Evolutionary conservation across 2,329 filamentous ascomycete species (phyloP).

Genomic region (Aspergillus latus): DNA sequence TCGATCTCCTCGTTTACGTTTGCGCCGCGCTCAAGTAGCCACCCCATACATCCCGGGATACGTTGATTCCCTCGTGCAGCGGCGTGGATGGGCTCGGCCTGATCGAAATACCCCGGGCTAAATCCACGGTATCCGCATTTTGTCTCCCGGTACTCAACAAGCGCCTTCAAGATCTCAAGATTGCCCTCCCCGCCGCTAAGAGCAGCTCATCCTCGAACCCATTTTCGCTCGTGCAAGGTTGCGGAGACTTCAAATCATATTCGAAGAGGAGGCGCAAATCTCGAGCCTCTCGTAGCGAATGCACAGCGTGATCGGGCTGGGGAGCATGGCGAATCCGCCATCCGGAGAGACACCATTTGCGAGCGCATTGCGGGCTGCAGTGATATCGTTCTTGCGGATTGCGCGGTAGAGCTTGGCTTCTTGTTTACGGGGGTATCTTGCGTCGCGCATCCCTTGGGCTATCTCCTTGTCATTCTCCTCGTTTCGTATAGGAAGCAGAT

Average conservation of each 20-base stretch:
- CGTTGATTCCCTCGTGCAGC: not conserved
- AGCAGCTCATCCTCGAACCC: not conserved
- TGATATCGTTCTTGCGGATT: not conserved
- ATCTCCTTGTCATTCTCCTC: not conserved
- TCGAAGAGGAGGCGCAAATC: not conserved
- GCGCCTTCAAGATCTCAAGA: not conserved
- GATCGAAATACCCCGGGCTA: not conserved
- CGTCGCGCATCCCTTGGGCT: not conserved
- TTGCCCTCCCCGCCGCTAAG: not conserved
- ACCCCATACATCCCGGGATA: not conserved
- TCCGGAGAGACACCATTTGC: not conserved
- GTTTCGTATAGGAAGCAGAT: not conserved
- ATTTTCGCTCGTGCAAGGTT: not conserved
- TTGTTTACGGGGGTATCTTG: not conserved
- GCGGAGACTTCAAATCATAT: not conserved
- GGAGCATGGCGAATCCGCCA: not conserved
- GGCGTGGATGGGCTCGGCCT: not conserved
- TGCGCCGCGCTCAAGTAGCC: not conserved
- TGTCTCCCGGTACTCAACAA: not conserved
- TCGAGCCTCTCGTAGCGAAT: not conserved
- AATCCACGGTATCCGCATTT: not conserved
- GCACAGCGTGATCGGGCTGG: not conserved
- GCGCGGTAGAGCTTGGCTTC: not conserved
- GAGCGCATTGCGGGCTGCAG: not conserved
- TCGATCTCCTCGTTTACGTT: not conserved